Evolutionary conservation across 2,329 filamentous ascomycete genomes (phyloP), one percentile per base, ranked within the genome.

Genomic region (Colletotrichum musae): DNA sequence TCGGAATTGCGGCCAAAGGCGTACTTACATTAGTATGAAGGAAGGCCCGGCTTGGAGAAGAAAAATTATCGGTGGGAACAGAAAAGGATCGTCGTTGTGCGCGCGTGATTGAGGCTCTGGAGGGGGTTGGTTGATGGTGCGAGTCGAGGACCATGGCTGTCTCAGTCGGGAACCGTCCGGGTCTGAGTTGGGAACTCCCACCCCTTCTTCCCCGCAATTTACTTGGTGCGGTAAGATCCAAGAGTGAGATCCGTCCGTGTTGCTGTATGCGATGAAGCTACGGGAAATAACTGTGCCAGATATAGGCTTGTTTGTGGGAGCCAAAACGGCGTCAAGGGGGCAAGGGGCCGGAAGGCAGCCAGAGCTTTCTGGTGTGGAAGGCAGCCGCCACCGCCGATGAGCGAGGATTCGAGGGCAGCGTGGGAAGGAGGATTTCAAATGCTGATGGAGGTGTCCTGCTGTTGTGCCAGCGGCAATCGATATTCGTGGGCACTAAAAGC

Each of bases 131-230:
- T 15, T 15, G 41, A 24, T 43, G 41, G 57, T 48, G 57, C 53
- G n/a, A 12, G n/a, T 50, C 43, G 50, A 70, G 57, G 63, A 39
- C 66, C 43, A 69, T 50, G 57, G 62, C 41, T 64, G 67, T 70
- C 67, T 66, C 67, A 67, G 62, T 61, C 43, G 51, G 67, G 66
- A 64, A 60, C 62, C 51, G 62, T 60, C 57, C 56, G 18, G 47
- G 62, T 60, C 52, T 24, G 51, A 70, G 62, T 52, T 45, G 48
- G 54, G 39, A 50, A 54, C 60, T 64, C 50, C 61, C 62, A 60
- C 62, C 67, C 66, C 56, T 70, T 58, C 45, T 64, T 70, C 67
- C 67, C 67, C 67, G 67, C 67, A 70, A 66, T 36, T 69, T 36
- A 51, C 45, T 67, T 51, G 43, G 50, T 47, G 62, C 15, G 67